phyloP scores from a whole-genome alignment of 148 eudicot genomes.

The Vaccinium corymbosum region DNA sequence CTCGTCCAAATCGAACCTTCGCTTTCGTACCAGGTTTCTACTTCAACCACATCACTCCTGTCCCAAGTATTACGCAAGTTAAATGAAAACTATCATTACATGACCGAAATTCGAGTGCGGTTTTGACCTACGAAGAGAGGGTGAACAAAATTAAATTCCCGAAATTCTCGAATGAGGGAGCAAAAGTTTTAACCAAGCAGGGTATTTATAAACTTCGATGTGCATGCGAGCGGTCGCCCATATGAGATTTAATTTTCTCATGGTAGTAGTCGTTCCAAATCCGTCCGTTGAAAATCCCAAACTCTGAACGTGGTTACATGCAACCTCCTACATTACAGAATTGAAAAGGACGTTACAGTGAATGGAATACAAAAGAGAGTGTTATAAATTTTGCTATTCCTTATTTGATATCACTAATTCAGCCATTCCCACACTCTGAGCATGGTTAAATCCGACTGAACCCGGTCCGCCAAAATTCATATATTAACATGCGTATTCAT shows the following conservation, averaged over 20 bases:
- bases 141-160: too few relatives aligned
- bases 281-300: slow-evolving; percentile 96
- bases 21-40: slow-evolving; percentile 95
- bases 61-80: slow-evolving; percentile 14
- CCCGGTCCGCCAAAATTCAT: too few relatives aligned
- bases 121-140: too few relatives aligned
- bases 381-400: not conserved
- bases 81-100: not conserved
- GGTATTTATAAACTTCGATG: slow-evolving; percentile 88
- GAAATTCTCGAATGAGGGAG: not conserved
- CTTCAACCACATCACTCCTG: slow-evolving; percentile 94
- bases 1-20: slow-evolving; percentile 89
- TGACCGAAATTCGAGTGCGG: too few relatives aligned
- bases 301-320: slow-evolving; percentile 91
- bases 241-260: slow-evolving; percentile 87
- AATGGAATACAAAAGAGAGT: not conserved
- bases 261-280: slow-evolving; percentile 84
- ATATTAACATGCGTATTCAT: too few relatives aligned
- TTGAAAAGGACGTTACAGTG: not conserved
- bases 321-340: slow-evolving; percentile 69
- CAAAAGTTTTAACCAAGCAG: slow-evolving; percentile 56
- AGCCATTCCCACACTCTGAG: not conserved
- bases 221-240: slow-evolving; percentile 99
- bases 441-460: too few relatives aligned
- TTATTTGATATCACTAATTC: not conserved